A percentile compares a stretch with the other conserved stretches of the same genome.
Conservation (phyloP, 1,139 yeast genomes). For the Yamadazyma buinensis region DNA sequence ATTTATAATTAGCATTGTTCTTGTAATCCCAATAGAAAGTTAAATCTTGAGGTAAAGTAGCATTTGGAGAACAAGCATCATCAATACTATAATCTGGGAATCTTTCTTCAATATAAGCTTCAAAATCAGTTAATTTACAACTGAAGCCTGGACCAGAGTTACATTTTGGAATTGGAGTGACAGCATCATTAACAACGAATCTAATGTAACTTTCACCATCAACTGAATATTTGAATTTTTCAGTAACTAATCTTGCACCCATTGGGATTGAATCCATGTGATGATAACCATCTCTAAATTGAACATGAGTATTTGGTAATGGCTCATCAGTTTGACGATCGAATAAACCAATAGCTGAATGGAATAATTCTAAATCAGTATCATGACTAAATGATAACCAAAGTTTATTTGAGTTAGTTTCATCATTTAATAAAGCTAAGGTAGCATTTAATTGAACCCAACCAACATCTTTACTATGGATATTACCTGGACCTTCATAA, state of each 20-base stretch:
- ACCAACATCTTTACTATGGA: slow-evolving; percentile 24
- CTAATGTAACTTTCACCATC: slow-evolving; percentile 39
- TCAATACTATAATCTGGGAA: slow-evolving; percentile 25
- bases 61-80: slow-evolving; percentile 28
- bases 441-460: slow-evolving; percentile 31
- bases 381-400: slow-evolving; percentile 56
- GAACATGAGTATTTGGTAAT: slow-evolving; percentile 30
- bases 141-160: slow-evolving; percentile 56
- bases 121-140: slow-evolving; percentile 44
- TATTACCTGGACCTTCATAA: slow-evolving; percentile 48
- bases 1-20: slow-evolving; percentile 11
- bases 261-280: slow-evolving; percentile 50
- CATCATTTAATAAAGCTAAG: slow-evolving; percentile 23
- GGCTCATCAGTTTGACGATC: slow-evolving; percentile 19
- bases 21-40: slow-evolving; percentile 35
- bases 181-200: slow-evolving; percentile 53
- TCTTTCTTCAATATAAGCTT: slow-evolving; percentile 27
- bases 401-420: slow-evolving; percentile 26
- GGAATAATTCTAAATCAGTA: slow-evolving; percentile 46
- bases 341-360: slow-evolving; percentile 50
- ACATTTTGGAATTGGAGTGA: slow-evolving; percentile 50
- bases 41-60: slow-evolving; percentile 17
- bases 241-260: slow-evolving; percentile 52
- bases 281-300: slow-evolving; percentile 40
- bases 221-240: slow-evolving; percentile 39